A percentile compares a stretch with the other conserved stretches of the same genome.
These are phyloP conservation scores for Akanthomyces lecanii DNA, from an alignment of 2,329 filamentous ascomycete genomes.

Conservation along the genomic window DNA sequence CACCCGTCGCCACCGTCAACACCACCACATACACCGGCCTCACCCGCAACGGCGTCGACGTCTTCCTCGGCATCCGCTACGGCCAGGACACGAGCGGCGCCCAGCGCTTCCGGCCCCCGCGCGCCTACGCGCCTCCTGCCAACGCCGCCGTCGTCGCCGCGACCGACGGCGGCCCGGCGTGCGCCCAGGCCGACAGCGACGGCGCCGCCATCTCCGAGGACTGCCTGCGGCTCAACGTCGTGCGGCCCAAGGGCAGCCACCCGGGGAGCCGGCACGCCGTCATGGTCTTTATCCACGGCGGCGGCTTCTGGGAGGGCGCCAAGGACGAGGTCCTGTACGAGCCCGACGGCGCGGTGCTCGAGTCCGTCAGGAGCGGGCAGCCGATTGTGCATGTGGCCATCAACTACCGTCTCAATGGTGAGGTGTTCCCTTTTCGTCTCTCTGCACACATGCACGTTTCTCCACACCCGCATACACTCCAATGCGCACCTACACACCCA, in stretches of 20 bases:
- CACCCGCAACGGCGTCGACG: slow-evolving; percentile 40
- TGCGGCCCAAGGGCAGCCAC: slow-evolving; percentile 25
- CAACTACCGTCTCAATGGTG: slow-evolving; percentile 30
- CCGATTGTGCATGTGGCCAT: slow-evolving; percentile 33
- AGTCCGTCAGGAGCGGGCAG: slow-evolving; percentile 41
- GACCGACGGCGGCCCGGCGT: slow-evolving; percentile 38
- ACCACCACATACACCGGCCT: slow-evolving; percentile 38
- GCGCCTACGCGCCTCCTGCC: slow-evolving; percentile 27
- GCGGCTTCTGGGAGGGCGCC: slow-evolving; percentile 29
- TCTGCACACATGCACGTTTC: background rate
- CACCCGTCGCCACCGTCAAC: background rate
- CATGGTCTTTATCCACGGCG: slow-evolving; percentile 34
- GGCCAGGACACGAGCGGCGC: slow-evolving; percentile 42
- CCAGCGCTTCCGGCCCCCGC: slow-evolving; percentile 42
- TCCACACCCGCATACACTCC: too few species aligned
- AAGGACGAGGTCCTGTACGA: slow-evolving; percentile 32
- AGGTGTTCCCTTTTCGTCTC: background rate
- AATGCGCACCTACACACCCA: too few species aligned
- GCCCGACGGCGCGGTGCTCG: slow-evolving; percentile 41
- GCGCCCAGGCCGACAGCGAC: slow-evolving; percentile 39
- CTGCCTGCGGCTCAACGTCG: slow-evolving; percentile 34
- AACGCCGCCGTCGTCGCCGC: slow-evolving; percentile 37
- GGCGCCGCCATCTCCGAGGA: slow-evolving; percentile 36
- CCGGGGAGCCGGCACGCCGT: slow-evolving; percentile 29
- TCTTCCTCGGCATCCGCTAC: slow-evolving; percentile 45